A percentile compares a stretch with the other conserved stretches of the same genome.
phyloP scores from a whole-genome alignment of 768 basidiomycete species.

The Kwoniella mangroviensis region DNA sequence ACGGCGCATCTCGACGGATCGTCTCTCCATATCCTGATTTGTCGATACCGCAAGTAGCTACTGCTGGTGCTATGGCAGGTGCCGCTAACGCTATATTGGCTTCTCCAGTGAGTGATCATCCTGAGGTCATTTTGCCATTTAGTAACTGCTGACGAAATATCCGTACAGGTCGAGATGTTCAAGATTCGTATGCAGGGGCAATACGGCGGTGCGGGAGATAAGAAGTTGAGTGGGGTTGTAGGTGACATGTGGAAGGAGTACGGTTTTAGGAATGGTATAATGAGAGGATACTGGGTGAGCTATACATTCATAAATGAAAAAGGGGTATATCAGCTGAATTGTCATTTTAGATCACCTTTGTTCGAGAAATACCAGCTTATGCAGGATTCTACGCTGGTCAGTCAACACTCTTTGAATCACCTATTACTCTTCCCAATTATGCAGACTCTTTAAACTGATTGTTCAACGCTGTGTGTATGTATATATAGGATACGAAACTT shows the following conservation, averaged over 20 bases:
- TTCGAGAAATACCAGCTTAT: constrained; percentile 93
- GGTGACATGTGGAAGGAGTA: constrained; percentile 84
- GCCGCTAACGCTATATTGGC: constrained; percentile 87
- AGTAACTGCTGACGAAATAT: background rate
- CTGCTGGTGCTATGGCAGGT: constrained; percentile 90
- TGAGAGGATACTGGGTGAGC: constrained; percentile 94
- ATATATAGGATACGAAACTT: constrained; percentile 77
- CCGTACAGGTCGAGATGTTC: constrained; percentile 74
- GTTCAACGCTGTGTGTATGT: too few species aligned
- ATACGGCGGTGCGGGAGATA: constrained; percentile 79
- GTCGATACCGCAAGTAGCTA: constrained; percentile 75
- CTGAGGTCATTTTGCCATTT: background rate
- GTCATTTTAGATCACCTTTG: constrained; percentile 75
- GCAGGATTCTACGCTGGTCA: constrained; percentile 70
- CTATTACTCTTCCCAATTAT: too few species aligned
- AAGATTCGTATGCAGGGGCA: constrained; percentile 97
- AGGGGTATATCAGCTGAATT: background rate
- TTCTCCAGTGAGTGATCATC: constrained; percentile 70
- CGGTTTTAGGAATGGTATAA: constrained; percentile 85
- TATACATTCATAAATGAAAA: background rate
- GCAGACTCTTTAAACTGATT: too few species aligned
- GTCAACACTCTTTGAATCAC: background rate
- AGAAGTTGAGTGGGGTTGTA: constrained; percentile 72
- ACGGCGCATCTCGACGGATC: constrained; percentile 76
- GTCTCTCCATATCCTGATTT: constrained; percentile 88